Conservation (phyloP, 495 filamentous ascomycete species). For the Aspergillus saccharolyticus region DNA sequence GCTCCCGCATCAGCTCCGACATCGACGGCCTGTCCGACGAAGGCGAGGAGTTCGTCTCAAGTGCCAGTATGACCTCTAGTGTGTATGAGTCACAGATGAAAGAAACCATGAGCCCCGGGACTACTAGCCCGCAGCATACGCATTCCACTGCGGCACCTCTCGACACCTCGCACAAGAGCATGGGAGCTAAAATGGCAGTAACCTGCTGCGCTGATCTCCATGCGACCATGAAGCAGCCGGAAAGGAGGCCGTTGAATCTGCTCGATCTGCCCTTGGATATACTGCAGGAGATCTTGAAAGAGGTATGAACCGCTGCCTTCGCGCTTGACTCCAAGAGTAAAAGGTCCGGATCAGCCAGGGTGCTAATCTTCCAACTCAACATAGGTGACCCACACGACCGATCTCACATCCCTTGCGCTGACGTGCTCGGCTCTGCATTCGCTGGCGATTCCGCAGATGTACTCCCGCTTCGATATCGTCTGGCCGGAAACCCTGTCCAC, state of each 20-base stretch:
- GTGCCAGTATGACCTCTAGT: constrained; percentile 27
- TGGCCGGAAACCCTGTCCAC: constrained; percentile 73
- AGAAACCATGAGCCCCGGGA: constrained; percentile 22
- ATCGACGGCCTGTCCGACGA: constrained; percentile 30
- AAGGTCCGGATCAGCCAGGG: too few species aligned
- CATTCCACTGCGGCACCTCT: constrained; percentile 3
- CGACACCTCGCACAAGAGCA: not conserved
- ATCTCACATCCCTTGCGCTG: constrained; percentile 75
- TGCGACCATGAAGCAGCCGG: not conserved
- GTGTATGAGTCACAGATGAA: constrained; percentile 22
- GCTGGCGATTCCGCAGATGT: constrained; percentile 80
- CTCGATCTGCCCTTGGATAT: constrained; percentile 85
- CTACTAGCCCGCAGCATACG: constrained; percentile 4
- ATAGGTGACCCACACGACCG: constrained; percentile 83
- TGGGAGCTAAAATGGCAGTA: not conserved
- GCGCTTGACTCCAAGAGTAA: too few species aligned
- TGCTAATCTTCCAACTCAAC: too few species aligned
- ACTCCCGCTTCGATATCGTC: constrained; percentile 88
- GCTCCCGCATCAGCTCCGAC: constrained; percentile 23
- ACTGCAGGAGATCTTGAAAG: constrained; percentile 80
- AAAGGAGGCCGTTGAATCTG: constrained; percentile 47
- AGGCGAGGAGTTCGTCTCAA: constrained; percentile 30
- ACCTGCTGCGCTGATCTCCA: not conserved
- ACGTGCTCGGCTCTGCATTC: constrained; percentile 81
- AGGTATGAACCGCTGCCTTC: constrained; percentile 50